A percentile compares a stretch with the other conserved stretches of the same genome.
phyloP scores from a whole-genome alignment of 352 stramenopile genomes.

The Bremia lactucae region DNA sequence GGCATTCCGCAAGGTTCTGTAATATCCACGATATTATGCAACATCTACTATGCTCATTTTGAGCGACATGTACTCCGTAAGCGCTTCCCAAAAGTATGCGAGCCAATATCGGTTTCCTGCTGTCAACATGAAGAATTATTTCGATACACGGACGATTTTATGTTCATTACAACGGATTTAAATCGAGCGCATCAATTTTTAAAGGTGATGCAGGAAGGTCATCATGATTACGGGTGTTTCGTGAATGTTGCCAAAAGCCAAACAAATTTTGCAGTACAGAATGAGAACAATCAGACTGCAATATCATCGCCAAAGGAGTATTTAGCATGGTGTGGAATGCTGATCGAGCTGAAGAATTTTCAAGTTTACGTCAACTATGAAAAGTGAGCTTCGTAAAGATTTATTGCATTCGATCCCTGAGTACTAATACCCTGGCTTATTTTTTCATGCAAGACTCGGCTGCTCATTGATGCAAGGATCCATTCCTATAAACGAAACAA shows the following conservation, averaged over 20 bases:
- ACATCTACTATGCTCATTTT: slow-evolving; percentile 74
- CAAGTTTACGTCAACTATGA: slow-evolving; percentile 73
- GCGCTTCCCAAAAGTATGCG: slow-evolving; percentile 17
- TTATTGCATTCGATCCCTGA: too few relatives aligned
- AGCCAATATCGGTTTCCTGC: slow-evolving; percentile 4
- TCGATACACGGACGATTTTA: slow-evolving; percentile 73
- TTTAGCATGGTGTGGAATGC: slow-evolving; percentile 59
- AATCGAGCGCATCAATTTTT: slow-evolving; percentile 38
- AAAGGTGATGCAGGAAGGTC: slow-evolving; percentile 49
- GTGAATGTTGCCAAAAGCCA: slow-evolving; percentile 56
- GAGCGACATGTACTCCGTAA: slow-evolving; percentile 50
- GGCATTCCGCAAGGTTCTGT: slow-evolving; percentile 79
- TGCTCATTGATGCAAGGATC: slow-evolving; percentile 28
- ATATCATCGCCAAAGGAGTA: neutral
- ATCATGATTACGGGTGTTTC: slow-evolving; percentile 51
- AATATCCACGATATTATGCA: slow-evolving; percentile 70
- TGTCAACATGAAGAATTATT: slow-evolving; percentile 56
- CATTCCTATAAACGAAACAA: slow-evolving; percentile 52
- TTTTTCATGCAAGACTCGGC: slow-evolving; percentile 13
- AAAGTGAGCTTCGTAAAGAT: slow-evolving; percentile 25
- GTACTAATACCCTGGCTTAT: slow-evolving; percentile 2
- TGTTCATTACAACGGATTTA: slow-evolving; percentile 51
- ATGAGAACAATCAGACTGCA: slow-evolving; percentile 11
- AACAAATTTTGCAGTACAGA: slow-evolving; percentile 38
- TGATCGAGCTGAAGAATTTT: slow-evolving; percentile 42